phyloP scores from a whole-genome alignment of 352 stramenopile genomes.

The Phytopythium cucurbitacearum region DNA sequence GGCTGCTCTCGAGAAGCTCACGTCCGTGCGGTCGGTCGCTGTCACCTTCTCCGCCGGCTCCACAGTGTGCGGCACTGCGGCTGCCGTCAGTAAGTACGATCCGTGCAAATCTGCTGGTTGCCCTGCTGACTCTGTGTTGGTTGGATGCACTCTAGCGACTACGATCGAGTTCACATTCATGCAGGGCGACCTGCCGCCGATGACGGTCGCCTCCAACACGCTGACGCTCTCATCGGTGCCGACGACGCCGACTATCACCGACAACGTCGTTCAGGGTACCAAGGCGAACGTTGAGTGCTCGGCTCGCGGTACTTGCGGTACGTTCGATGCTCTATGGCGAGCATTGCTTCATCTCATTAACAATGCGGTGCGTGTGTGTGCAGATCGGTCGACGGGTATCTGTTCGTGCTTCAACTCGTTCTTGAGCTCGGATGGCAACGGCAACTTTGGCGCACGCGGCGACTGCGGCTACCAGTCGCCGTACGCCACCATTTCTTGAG shows the following conservation, averaged over 20 bases:
- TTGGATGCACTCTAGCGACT: slow-evolving; percentile 19
- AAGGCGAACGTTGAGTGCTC: slow-evolving; percentile 82
- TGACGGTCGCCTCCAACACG: slow-evolving; percentile 29
- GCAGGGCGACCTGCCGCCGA: slow-evolving; percentile 48
- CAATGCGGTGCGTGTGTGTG: neutral
- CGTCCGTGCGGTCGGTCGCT: slow-evolving; percentile 41
- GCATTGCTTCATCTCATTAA: neutral
- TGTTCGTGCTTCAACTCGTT: slow-evolving; percentile 78
- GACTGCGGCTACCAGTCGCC: slow-evolving; percentile 89
- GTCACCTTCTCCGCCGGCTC: slow-evolving; percentile 43
- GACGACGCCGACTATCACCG: slow-evolving; percentile 20
- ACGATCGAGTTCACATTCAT: slow-evolving; percentile 67
- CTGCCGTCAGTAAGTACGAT: slow-evolving; percentile 30
- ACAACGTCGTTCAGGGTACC: slow-evolving; percentile 45
- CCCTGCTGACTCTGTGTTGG: neutral
- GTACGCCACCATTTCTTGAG: slow-evolving; percentile 37
- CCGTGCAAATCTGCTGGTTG: neutral
- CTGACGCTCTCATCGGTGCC: slow-evolving; percentile 33
- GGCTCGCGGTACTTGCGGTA: slow-evolving; percentile 66
- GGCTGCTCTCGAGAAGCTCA: slow-evolving; percentile 46
- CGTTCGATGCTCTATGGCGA: neutral
- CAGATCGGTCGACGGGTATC: slow-evolving; percentile 55
- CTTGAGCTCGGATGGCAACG: slow-evolving; percentile 67
- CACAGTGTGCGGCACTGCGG: slow-evolving; percentile 30
- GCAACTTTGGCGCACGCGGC: slow-evolving; percentile 70